A percentile compares a stretch with the other conserved stretches of the same genome.
Conservation (phyloP, 305 asterid genomes). For the Fraxinus floribunda region DNA sequence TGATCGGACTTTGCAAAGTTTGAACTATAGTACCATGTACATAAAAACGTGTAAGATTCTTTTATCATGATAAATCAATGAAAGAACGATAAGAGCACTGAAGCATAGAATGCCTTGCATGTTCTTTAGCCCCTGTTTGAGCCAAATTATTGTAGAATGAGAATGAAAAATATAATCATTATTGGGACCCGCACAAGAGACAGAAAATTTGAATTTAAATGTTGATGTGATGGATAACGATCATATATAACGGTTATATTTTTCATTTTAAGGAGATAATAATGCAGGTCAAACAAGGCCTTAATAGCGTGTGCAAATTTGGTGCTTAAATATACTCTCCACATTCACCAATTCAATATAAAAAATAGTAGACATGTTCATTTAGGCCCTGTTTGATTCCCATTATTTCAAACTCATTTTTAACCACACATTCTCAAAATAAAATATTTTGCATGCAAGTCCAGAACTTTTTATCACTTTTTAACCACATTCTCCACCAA, state of each 20-base stretch:
- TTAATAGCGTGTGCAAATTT: neutral
- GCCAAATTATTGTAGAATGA: too few relatives aligned
- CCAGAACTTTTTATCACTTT: neutral
- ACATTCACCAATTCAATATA: neutral
- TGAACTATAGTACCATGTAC: constrained; percentile 8
- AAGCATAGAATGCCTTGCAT: neutral
- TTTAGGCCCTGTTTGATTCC: too few relatives aligned
- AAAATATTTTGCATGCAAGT: neutral
- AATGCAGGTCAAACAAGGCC: too few relatives aligned
- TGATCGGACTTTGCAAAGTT: constrained; percentile 29
- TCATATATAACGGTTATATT: too few relatives aligned
- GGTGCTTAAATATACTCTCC: neutral
- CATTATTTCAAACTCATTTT: too few relatives aligned
- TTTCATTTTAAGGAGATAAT: too few relatives aligned
- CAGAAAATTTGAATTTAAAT: too few relatives aligned
- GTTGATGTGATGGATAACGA: too few relatives aligned
- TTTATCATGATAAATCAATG: neutral
- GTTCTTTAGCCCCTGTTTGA: neutral
- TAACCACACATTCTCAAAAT: too few relatives aligned
- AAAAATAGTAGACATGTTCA: neutral
- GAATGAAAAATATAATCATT: too few relatives aligned
- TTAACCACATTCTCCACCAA: too few relatives aligned
- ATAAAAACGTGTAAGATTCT: neutral
- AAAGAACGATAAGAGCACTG: neutral
- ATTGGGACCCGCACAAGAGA: too few relatives aligned